Percentiles rank a stretch among this genome's conserved stretches.
Conservation (phyloP, 345 rosid genomes). For the Eucalyptus decipiens region DNA sequence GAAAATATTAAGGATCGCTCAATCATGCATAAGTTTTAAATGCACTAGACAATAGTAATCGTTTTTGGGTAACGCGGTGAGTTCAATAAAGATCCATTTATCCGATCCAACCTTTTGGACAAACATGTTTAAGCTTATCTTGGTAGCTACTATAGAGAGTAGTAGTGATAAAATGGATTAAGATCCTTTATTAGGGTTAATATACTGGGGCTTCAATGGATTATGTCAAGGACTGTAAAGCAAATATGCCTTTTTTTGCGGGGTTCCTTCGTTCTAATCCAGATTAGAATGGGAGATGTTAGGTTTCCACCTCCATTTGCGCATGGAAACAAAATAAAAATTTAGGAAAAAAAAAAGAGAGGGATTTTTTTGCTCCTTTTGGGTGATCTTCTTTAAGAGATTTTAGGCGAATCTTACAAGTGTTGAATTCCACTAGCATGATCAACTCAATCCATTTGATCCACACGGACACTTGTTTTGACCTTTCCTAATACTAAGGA, state of each 20-base stretch:
- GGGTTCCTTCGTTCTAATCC: background rate
- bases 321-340: background rate
- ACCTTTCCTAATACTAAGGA: background rate
- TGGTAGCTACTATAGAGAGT: background rate
- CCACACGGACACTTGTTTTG: background rate
- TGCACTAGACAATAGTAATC: background rate
- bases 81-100: background rate
- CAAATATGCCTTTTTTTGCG: background rate
- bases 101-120: fast-evolving
- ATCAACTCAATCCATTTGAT: background rate
- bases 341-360: no score
- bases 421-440: background rate
- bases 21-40: fast-evolving
- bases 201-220: background rate
- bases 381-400: background rate
- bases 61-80: fast-evolving
- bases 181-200: background rate
- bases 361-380: background rate
- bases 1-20: background rate
- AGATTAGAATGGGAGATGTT: background rate
- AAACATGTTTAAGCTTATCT: background rate
- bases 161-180: background rate
- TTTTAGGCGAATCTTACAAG: background rate
- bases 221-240: background rate
- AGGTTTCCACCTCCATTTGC: background rate